Evolutionary conservation across 345 rosid genomes (phyloP).

Genomic region (Sonneratia caseolaris): DNA sequence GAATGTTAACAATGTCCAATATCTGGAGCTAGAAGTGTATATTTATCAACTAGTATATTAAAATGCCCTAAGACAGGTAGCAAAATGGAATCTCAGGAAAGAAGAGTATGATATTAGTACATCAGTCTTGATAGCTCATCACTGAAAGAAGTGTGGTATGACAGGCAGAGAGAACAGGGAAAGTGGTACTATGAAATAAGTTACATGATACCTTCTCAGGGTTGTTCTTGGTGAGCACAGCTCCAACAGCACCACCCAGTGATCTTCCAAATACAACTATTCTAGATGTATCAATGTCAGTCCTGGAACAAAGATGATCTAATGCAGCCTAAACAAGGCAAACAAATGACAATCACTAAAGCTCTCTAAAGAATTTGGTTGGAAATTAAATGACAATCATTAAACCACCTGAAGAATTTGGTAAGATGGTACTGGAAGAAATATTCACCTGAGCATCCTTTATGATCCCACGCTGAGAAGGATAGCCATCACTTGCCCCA

Average conservation of each 20-base stretch:
- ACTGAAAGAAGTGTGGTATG: background rate
- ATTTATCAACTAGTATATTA: background rate
- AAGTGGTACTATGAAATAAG: background rate
- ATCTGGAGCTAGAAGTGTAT: background rate
- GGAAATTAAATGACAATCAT: slow-evolving; percentile 14
- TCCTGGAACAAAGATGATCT: slow-evolving; percentile 84
- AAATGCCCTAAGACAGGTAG: background rate
- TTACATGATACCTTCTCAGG: slow-evolving; percentile 62
- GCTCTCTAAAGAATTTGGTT: slow-evolving; percentile 4
- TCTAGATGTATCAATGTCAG: slow-evolving; percentile 85
- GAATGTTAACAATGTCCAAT: background rate
- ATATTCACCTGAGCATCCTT: slow-evolving; percentile 82
- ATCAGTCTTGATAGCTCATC: background rate
- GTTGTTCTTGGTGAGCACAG: slow-evolving; percentile 78
- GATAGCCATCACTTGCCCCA: slow-evolving; percentile 93
- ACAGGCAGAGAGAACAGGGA: background rate
- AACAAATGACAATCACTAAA: slow-evolving; percentile 14
- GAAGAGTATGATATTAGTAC: background rate
- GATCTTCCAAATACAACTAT: slow-evolving; percentile 95
- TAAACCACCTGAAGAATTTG: slow-evolving; percentile 4
- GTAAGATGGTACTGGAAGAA: slow-evolving; percentile 8
- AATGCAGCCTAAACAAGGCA: slow-evolving; percentile 65
- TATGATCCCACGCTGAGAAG: slow-evolving; percentile 86
- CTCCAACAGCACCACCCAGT: slow-evolving; percentile 97
- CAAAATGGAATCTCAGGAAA: background rate